Conservation (phyloP, 2,329 filamentous ascomycete genomes). For the Phialophora tarda region DNA sequence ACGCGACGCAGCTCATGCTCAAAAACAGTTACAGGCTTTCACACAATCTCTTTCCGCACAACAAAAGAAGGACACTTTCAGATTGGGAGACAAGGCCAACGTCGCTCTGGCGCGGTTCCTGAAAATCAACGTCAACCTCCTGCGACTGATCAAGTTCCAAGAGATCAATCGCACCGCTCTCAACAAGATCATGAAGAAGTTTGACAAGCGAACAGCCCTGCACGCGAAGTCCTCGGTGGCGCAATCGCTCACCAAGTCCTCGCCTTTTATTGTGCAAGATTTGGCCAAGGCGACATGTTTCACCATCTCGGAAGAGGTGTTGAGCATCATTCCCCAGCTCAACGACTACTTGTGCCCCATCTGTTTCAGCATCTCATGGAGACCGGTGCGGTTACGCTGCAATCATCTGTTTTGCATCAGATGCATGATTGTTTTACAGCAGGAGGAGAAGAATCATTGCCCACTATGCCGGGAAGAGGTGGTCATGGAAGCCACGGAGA, state of each 20-base stretch:
- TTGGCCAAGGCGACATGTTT: slow-evolving; percentile 78
- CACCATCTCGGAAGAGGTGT: slow-evolving; percentile 72
- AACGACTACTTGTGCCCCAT: slow-evolving; percentile 84
- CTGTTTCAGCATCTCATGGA: slow-evolving; percentile 78
- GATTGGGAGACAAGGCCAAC: slow-evolving; percentile 70
- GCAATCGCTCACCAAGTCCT: slow-evolving; percentile 27
- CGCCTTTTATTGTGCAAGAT: slow-evolving; percentile 56
- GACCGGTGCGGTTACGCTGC: slow-evolving; percentile 77
- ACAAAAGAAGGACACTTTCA: slow-evolving; percentile 63
- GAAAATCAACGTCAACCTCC: slow-evolving; percentile 72
- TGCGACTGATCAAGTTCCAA: slow-evolving; percentile 81
- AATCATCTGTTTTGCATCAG: slow-evolving; percentile 81
- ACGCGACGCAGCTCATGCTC: slow-evolving; percentile 68
- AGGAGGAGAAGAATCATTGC: slow-evolving; percentile 69
- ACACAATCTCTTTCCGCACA: slow-evolving; percentile 59
- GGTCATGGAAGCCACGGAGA: slow-evolving; percentile 71
- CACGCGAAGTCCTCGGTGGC: slow-evolving; percentile 60
- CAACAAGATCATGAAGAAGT: slow-evolving; percentile 86
- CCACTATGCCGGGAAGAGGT: slow-evolving; percentile 76
- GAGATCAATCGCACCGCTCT: slow-evolving; percentile 81
- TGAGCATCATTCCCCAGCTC: slow-evolving; percentile 77
- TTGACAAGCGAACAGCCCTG: slow-evolving; percentile 82
- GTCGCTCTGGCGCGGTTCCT: slow-evolving; percentile 72
- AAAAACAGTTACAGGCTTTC: slow-evolving; percentile 73
- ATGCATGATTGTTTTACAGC: slow-evolving; percentile 80